These are phyloP conservation scores for Ogataea glucozyma DNA, from an alignment of 805 yeast genomes.

Conservation along the genomic window DNA sequence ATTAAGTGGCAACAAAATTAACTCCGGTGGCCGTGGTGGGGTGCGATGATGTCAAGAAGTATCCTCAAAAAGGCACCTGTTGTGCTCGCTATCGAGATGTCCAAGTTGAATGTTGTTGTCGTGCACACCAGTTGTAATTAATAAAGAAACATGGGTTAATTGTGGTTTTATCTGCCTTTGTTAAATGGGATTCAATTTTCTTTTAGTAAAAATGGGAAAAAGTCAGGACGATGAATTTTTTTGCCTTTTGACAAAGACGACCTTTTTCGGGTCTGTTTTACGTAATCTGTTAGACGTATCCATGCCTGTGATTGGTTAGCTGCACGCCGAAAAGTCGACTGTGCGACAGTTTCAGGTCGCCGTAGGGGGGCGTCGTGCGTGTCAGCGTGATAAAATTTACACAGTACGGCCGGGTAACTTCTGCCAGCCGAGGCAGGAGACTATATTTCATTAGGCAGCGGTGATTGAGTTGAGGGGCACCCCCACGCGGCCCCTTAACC, in stretches of 20 bases:
- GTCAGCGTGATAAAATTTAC: slow-evolving; percentile 8
- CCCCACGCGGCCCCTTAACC: slow-evolving; percentile 10
- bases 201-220: slow-evolving; percentile 25
- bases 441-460: too few species aligned
- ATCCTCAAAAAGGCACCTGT: slow-evolving; percentile 1
- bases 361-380: slow-evolving; percentile 9
- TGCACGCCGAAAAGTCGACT: slow-evolving; percentile 9
- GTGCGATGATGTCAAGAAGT: slow-evolving; percentile 3
- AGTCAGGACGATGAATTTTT: slow-evolving; percentile 16
- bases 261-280: slow-evolving; percentile 7
- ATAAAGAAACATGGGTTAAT: slow-evolving; percentile 15
- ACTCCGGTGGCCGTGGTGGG: slow-evolving; percentile 7
- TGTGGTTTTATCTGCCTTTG: slow-evolving; percentile 15
- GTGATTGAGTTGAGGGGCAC: too few species aligned
- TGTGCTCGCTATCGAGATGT: slow-evolving; percentile 4
- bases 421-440: too few species aligned
- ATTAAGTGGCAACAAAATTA: slow-evolving; percentile 5
- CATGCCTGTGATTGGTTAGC: slow-evolving; percentile 2
- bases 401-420: slow-evolving; percentile 6
- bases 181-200: slow-evolving; percentile 17
- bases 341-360: slow-evolving; percentile 10
- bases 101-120: not conserved
- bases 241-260: slow-evolving; percentile 17
- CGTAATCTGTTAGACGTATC: slow-evolving; percentile 1
- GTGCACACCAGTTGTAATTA: slow-evolving; percentile 5